A percentile compares a stretch with the other conserved stretches of the same genome.
These are phyloP conservation scores for Pichia sp. DNA, from an alignment of 1,139 yeast species.

Conservation along the genomic window DNA sequence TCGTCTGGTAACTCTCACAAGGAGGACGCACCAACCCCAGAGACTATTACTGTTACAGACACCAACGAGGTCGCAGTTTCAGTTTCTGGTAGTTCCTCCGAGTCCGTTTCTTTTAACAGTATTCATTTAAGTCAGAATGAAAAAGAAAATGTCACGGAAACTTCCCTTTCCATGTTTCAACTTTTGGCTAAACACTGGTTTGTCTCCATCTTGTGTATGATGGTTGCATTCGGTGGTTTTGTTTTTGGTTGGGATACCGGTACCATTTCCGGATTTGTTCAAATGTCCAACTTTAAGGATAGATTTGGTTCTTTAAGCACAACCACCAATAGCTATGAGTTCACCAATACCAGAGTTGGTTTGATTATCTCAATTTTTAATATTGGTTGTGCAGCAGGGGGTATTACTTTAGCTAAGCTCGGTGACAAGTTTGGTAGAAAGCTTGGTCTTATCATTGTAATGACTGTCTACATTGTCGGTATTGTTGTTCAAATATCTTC, in stretches of 20 bases:
- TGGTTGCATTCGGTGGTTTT: conserved; percentile 53
- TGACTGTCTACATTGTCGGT: conserved; percentile 55
- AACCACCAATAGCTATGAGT: conserved; percentile 30
- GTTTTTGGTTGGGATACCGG: conserved; percentile 76
- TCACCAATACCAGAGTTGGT: conserved; percentile 40
- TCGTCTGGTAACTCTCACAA: too few species aligned
- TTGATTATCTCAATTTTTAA: conserved; percentile 62
- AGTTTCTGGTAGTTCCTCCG: too few species aligned
- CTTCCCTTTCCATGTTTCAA: too few species aligned
- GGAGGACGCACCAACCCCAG: too few species aligned
- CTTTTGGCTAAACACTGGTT: conserved; percentile 4
- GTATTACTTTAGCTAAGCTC: conserved; percentile 46
- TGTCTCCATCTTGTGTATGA: conserved; percentile 12
- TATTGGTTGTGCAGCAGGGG: conserved; percentile 69
- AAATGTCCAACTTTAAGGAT: conserved; percentile 52
- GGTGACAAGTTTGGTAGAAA: conserved; percentile 61
- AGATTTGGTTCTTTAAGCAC: conserved; percentile 41
- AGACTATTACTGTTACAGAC: too few species aligned
- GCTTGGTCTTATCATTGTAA: conserved; percentile 47
- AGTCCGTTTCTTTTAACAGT: too few species aligned
- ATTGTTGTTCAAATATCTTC: conserved; percentile 59
- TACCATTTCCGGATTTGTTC: conserved; percentile 69
- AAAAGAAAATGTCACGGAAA: too few species aligned
- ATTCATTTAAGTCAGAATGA: too few species aligned
- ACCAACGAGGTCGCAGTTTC: too few species aligned